Base-by-base conservation (phyloP, 208 protist genomes). In the Endotrypanum monterogeii region DNA sequence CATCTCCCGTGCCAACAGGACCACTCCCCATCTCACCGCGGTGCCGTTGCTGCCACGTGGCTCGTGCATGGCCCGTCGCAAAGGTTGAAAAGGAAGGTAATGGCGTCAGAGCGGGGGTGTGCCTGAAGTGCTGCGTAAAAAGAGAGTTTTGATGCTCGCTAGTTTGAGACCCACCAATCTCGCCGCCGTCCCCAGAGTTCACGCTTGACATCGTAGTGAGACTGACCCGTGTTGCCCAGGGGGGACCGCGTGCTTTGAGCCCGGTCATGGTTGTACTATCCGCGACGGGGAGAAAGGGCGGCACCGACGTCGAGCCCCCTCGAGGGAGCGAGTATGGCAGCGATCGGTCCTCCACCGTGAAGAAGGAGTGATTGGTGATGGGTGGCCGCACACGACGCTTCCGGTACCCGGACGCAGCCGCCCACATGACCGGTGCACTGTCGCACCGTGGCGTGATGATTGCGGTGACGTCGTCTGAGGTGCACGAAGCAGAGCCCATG, bases 311-410 rank as follows among this genome's bases (percentile, higher is more conserved):
- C 30, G 73, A 41, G 14, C 56, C 61, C 28, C 71, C 62, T 16
- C n/a, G 8, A 48, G 51, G 66, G 51, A n/a, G 54, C n/a, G 72
- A 54, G 32, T 46, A 11, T 30, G 68, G 69, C n/a, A 58, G 35
- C 41, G 70, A 70, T 14, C 76, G 73, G 65, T 88, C 77, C 71
- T 89, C 81, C 12, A 89, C 77, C n/a, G 83, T 73, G 62, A 89
- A 89, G 72, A 89, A 89, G 52, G 84, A 89, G 25, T 82, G 78
- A 35, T 86, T 89, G 5, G 82, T 67, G n/a, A 86, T 75, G 12
- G 63, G 70, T 16, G 83, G 79, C 28, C 65, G 76, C 18, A 60
- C 65, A 8, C 67, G 76, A 9, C 57, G 71, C 0, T 35, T 75
- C 35, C 71, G 69, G 60, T 50, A 56, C 37, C 48, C 37, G 60